phyloP scores from a whole-genome alignment of 768 basidiomycete species.

The Serendipita sp. region DNA sequence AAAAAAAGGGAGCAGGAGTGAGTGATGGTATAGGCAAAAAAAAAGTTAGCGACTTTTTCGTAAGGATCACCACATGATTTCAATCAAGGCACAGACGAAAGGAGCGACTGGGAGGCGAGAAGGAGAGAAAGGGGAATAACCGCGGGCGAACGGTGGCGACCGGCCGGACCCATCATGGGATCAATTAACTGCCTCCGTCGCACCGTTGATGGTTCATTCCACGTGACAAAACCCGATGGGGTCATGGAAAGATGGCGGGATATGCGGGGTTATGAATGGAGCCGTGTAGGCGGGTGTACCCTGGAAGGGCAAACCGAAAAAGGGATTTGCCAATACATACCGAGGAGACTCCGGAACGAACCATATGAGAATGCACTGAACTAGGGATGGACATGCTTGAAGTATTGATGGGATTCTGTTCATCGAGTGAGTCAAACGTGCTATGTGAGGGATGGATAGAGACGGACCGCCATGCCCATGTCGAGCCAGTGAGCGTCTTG shows the following conservation, averaged over 20 bases:
- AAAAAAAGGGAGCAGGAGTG: too few species aligned
- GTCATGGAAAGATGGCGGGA: neutral
- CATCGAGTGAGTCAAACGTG: neutral
- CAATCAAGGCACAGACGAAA: too few species aligned
- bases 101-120: too few species aligned
- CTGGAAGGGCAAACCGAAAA: neutral
- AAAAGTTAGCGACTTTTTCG: too few species aligned
- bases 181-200: too few species aligned
- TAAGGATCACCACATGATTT: too few species aligned
- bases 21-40: too few species aligned
- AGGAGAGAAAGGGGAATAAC: too few species aligned
- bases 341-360: slow-evolving; percentile 16
- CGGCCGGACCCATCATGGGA: too few species aligned
- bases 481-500: slow-evolving; percentile 18
- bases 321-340: slow-evolving; percentile 9
- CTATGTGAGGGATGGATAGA: neutral
- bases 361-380: slow-evolving; percentile 43
- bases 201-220: slow-evolving; percentile 19
- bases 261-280: neutral
- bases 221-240: slow-evolving; percentile 45
- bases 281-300: too few species aligned
- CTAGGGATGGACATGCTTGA: slow-evolving; percentile 40
- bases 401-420: slow-evolving; percentile 45
- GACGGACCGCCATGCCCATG: slow-evolving; percentile 19
- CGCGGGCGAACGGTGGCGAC: too few species aligned